phyloP scores from a whole-genome alignment of 2,329 filamentous ascomycete genomes.

The Achaetomium macrosporum region DNA sequence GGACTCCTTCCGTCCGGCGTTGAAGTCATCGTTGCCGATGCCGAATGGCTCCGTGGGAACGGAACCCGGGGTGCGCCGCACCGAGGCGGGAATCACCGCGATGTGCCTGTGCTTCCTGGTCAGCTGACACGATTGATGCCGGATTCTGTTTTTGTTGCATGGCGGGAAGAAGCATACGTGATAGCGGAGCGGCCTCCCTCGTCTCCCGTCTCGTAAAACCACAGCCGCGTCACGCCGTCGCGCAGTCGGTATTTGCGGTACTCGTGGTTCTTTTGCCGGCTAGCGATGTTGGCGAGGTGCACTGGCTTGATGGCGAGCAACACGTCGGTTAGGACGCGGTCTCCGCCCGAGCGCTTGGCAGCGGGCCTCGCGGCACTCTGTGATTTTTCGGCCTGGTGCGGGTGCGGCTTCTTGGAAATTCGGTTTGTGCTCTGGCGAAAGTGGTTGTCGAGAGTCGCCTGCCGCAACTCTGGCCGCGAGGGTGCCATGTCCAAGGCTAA shows the following conservation, averaged over 20 bases:
- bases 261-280: slow-evolving; percentile 15
- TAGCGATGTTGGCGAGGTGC: slow-evolving; percentile 21
- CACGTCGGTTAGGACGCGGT: slow-evolving; percentile 18
- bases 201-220: slow-evolving; percentile 13
- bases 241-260: slow-evolving; percentile 16
- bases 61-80: slow-evolving; percentile 15
- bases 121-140: not conserved
- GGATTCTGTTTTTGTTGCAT: not conserved
- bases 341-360: not conserved
- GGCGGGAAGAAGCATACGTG: slow-evolving; percentile 1
- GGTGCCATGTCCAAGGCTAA: too few relatives aligned
- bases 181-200: slow-evolving; percentile 3
- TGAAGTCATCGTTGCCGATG: slow-evolving; percentile 29
- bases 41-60: slow-evolving; percentile 21
- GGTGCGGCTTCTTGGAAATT: too few relatives aligned
- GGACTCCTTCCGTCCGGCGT: slow-evolving; percentile 25
- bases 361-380: not conserved
- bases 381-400: too few relatives aligned
- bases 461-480: too few relatives aligned
- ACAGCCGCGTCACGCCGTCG: slow-evolving; percentile 7
- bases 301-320: slow-evolving; percentile 22
- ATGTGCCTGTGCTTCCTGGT: slow-evolving; percentile 1
- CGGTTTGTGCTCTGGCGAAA: too few relatives aligned
- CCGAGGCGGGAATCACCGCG: slow-evolving; percentile 6
- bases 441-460: too few relatives aligned